These are phyloP conservation scores for Monosporozyma solicola DNA, from an alignment of 805 yeast genomes.

Conservation along the genomic window DNA sequence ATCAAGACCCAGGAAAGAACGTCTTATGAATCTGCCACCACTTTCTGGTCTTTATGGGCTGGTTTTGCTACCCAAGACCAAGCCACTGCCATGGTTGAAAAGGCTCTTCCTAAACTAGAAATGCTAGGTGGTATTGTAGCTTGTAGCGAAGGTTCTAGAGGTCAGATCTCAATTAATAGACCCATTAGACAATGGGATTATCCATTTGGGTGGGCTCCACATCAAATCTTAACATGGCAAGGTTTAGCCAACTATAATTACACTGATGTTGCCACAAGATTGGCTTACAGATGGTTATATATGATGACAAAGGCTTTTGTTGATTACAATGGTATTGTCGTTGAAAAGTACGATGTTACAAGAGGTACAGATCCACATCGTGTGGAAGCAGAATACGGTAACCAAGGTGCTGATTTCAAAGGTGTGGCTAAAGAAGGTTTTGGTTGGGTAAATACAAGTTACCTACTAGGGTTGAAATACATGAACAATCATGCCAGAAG, in stretches of 20 bases:
- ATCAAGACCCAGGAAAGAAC: constrained; percentile 46
- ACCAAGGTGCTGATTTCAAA: constrained; percentile 86
- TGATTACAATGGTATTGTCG: constrained; percentile 88
- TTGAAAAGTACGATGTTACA: constrained; percentile 89
- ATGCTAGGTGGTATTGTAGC: constrained; percentile 83
- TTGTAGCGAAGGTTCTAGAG: constrained; percentile 68
- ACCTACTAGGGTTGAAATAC: constrained; percentile 58
- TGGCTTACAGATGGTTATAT: constrained; percentile 82
- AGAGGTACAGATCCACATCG: constrained; percentile 75
- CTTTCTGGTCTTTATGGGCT: constrained; percentile 90
- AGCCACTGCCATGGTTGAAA: constrained; percentile 51
- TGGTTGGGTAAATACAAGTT: constrained; percentile 96
- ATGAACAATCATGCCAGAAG: constrained; percentile 59
- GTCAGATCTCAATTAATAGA: constrained; percentile 54
- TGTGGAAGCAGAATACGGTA: constrained; percentile 94
- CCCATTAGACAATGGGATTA: constrained; percentile 98
- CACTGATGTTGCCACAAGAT: constrained; percentile 51
- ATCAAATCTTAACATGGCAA: constrained; percentile 89
- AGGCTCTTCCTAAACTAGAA: constrained; percentile 63
- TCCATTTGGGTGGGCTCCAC: constrained; percentile 98
- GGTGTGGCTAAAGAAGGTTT: constrained; percentile 95
- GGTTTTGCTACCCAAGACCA: constrained; percentile 58
- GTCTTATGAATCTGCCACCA: constrained; percentile 75
- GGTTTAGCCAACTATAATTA: constrained; percentile 72
- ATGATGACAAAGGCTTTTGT: constrained; percentile 86